Evolutionary conservation across 2,329 filamentous ascomycete species (phyloP).

Genomic region (Claviceps maximensis): DNA sequence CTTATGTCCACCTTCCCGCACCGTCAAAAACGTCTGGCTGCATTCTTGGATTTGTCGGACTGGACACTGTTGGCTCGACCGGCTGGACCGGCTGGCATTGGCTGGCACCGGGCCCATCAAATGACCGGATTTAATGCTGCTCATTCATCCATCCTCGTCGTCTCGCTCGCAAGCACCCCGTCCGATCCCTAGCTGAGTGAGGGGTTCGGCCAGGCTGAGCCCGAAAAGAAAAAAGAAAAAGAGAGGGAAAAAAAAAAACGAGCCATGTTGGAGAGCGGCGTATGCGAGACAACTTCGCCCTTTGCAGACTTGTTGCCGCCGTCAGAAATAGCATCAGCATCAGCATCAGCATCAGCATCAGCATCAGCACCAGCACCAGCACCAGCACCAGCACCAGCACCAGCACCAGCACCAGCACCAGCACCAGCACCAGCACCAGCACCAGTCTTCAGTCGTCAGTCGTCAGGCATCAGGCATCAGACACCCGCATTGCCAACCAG

Average conservation of each 20-base stretch:
- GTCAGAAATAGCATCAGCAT: constrained; percentile 4
- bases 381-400: constrained; percentile 1
- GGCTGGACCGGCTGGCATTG: background rate
- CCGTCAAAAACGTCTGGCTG: no score
- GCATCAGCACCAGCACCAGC: background rate
- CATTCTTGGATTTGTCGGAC: no score
- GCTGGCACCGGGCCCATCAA: background rate
- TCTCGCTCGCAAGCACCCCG: background rate
- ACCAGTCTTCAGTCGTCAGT: no score
- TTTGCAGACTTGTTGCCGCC: constrained; percentile 6
- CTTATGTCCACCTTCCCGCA: no score
- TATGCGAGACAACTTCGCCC: constrained; percentile 5
- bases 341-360: background rate
- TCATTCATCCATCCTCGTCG: background rate
- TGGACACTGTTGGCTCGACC: background rate
- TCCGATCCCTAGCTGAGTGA: constrained; percentile 1
- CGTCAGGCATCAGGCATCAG: background rate
- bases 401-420: no score
- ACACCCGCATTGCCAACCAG: background rate
- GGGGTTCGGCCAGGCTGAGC: constrained; percentile 4
- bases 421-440: no score
- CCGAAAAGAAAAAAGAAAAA: background rate
- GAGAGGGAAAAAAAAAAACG: constrained; percentile 3
- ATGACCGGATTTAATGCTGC: background rate
- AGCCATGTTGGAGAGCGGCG: constrained; percentile 2